Evolutionary conservation across 805 yeast species (phyloP), one percentile per base, ranked within the genome.

Genomic region (Barnettozyma sp.): DNA sequence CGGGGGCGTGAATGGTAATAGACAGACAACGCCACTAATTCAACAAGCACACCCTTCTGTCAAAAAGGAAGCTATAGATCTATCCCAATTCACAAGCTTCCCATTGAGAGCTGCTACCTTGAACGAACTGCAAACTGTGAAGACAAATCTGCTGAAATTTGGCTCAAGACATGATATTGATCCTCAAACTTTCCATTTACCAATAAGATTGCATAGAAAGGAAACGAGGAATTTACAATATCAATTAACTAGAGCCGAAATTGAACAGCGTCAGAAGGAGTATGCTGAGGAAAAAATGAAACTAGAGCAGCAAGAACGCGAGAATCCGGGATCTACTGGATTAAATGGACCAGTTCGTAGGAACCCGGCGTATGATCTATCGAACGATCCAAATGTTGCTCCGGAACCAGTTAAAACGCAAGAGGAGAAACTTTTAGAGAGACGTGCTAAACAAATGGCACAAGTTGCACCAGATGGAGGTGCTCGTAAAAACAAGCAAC

Each of bases 391-490:
- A 12, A 48, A 38, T 32, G 52, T 54, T 25, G 60, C 58, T 3
- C 61, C 65, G 7, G 60, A 45, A 13, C 54, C 51, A 14, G 49
- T 41, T 9, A 54, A 56, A 36, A 44, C 58, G 30, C 65, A 62
- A 40, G 66, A 60, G 38, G 65, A 59, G 35, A 63, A 63, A 41
- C 48, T 51, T 21, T 52, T 57, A 24, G 66, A 60, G 26, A 58
- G 56, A 26, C 43, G 43, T 41, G 47, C 43, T 11, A 49, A 62
- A 38, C 64, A 62, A 22, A 50, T 60, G 60, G 70, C 81, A n/a
- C 76, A 77, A 42, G 86, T 86, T 28, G 95, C 95, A 0, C 95
- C 95, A 3, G 95, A 85, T 57, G 95, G 94, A 15, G 92, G 92
- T 18, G 94, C 92, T 2, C 68, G 92, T 43, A 76, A 71, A 48